These are phyloP conservation scores for Aspergillus brasiliensis DNA, from an alignment of 2,329 filamentous ascomycete genomes.

Conservation along the genomic window DNA sequence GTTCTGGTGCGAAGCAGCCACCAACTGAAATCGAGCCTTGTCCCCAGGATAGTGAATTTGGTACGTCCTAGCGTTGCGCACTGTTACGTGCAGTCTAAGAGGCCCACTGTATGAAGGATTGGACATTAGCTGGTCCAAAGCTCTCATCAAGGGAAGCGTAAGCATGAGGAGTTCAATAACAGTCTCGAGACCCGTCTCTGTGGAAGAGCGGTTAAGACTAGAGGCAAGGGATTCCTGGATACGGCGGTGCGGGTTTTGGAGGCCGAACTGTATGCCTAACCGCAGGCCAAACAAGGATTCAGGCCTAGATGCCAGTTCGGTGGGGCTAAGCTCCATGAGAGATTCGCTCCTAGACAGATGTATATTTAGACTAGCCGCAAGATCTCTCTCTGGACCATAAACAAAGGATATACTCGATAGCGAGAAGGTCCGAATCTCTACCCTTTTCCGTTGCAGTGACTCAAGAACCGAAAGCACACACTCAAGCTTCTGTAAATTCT, in stretches of 20 bases:
- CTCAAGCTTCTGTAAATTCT: constrained; percentile 42
- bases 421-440: constrained; percentile 36
- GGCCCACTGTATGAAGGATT: constrained; percentile 25
- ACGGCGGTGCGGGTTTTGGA: constrained; percentile 42
- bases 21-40: constrained; percentile 37
- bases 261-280: constrained; percentile 38
- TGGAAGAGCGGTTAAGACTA: constrained; percentile 36
- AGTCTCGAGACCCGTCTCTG: constrained; percentile 32
- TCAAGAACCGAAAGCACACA: constrained; percentile 40
- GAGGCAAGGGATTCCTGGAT: constrained; percentile 43
- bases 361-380: constrained; percentile 37
- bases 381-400: constrained; percentile 34
- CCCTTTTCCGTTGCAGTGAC: constrained; percentile 35
- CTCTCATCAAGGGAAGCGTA: constrained; percentile 42
- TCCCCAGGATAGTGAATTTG: constrained; percentile 39
- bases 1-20: constrained; percentile 29
- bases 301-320: constrained; percentile 23
- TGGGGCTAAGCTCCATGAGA: constrained; percentile 24
- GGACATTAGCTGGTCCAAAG: constrained; percentile 38
- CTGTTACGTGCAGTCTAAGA: constrained; percentile 35
- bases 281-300: constrained; percentile 31
- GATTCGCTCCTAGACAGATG: constrained; percentile 24
- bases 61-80: constrained; percentile 39
- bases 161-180: constrained; percentile 35
- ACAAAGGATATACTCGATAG: constrained; percentile 38